phyloP scores from a whole-genome alignment of 768 basidiomycete species.

The Phylloporus sp. region DNA sequence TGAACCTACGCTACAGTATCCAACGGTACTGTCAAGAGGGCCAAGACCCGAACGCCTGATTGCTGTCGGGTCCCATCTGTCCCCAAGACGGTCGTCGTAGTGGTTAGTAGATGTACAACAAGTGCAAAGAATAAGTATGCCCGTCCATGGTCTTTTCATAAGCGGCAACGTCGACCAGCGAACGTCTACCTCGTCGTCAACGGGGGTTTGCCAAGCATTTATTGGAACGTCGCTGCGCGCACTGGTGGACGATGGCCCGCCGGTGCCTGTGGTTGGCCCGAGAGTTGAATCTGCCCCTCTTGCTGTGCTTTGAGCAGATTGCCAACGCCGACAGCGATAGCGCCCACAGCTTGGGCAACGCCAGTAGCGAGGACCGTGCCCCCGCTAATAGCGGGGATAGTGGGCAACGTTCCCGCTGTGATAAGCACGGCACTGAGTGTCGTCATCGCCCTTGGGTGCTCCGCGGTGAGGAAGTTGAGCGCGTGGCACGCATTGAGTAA shows the following conservation, averaged over 20 bases:
- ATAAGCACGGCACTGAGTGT: constrained; percentile 75
- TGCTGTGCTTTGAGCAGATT: constrained; percentile 49
- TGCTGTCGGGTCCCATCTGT: constrained; percentile 1
- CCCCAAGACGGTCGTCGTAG: constrained; percentile 7
- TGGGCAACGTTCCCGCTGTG: constrained; percentile 70
- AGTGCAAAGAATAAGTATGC: constrained; percentile 20
- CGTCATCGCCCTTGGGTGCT: constrained; percentile 74
- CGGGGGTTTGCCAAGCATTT: background rate
- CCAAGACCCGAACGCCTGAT: constrained; percentile 10
- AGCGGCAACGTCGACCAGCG: constrained; percentile 21
- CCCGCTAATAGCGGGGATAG: constrained; percentile 67
- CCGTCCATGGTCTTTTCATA: constrained; percentile 13
- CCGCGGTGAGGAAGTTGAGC: constrained; percentile 66
- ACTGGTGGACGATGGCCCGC: constrained; percentile 22
- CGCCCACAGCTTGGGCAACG: constrained; percentile 75
- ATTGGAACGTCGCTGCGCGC: constrained; percentile 31
- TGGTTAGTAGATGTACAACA: constrained; percentile 9
- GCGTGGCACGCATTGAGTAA: constrained; percentile 74
- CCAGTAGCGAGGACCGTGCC: constrained; percentile 70
- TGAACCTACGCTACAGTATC: constrained; percentile 15
- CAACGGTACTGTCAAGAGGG: constrained; percentile 7
- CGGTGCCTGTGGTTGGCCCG: constrained; percentile 18
- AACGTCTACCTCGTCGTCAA: constrained; percentile 9
- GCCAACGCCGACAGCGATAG: constrained; percentile 73
- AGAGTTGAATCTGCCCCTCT: constrained; percentile 33